phyloP scores from a whole-genome alignment of 129 eudicot genomes.

The Heracleum sosnowskyi region DNA sequence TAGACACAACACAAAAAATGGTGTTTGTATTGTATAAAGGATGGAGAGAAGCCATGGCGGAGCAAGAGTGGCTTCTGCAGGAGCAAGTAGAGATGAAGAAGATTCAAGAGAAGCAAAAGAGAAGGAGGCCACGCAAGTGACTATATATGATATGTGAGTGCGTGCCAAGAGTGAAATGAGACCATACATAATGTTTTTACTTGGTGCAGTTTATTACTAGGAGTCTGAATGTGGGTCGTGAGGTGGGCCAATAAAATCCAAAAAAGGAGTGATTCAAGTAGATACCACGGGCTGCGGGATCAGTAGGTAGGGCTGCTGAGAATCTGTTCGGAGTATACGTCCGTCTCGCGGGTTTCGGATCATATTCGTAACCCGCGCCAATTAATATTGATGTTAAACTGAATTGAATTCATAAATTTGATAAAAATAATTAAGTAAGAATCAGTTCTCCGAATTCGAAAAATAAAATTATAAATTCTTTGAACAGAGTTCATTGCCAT shows the following conservation, averaged over 20 bases:
- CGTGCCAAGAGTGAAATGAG: not conserved
- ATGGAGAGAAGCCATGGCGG: conserved; percentile 13
- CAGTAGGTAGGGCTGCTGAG: not conserved
- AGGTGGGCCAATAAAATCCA: conserved; percentile 11
- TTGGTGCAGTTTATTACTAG: not conserved
- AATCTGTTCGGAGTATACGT: no score
- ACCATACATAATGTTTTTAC: not conserved
- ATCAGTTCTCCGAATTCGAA: no score
- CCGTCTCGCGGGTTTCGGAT: no score
- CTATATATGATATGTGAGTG: not conserved
- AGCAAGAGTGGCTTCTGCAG: not conserved
- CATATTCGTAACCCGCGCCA: no score
- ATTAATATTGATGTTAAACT: no score
- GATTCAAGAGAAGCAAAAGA: conserved; percentile 11
- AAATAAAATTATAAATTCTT: no score
- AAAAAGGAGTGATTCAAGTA: conserved; percentile 14
- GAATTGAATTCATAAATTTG: no score
- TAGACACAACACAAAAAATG: not conserved
- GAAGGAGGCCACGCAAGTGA: conserved; percentile 9
- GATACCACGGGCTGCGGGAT: conserved; percentile 12
- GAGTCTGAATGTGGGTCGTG: conserved; percentile 8
- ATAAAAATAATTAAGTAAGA: no score
- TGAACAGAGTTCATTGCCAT: no score
- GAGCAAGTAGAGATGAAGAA: not conserved
- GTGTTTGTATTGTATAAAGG: not conserved